Evolutionary conservation across 2,329 filamentous ascomycete genomes (phyloP), one percentile per base, ranked within the genome.

Genomic region (Aaosphaeria arxii): DNA sequence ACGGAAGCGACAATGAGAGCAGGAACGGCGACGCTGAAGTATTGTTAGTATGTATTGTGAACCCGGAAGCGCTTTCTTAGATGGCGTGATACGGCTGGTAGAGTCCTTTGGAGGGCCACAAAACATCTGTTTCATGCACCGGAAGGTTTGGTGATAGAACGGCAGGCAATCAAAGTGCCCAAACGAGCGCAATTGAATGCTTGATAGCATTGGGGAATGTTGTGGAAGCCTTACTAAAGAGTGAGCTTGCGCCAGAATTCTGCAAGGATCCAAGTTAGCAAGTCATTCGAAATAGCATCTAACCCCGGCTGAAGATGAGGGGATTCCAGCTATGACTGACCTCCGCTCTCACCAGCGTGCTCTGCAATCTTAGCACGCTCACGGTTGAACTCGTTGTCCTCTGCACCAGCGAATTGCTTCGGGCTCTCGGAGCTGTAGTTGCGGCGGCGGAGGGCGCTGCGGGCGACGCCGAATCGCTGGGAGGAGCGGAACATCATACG

Each of bases 181-280:
- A n/a, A 36, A 9, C n/a, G 9, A 36, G 33, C 7, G 33, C n/a
- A 36, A 9, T 36, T 36, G 33, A 36, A 36, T n/a, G 33, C 33
- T n/a, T n/a, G 33, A 36, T 36, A n/a, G 33, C 9, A 9, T 36
- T 36, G 33, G n/a, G 30, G 40, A 31, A 40, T 29, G 28, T 33
- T 39, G 42, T 28, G 40, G 47, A n/a, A n/a, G 33, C 77, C 88
- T 76, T 89, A 96, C 91, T 89, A 97, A 80, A 96, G 81, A 57
- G 90, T 94, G 66, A 97, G 86, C 82, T 95, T 97, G 75, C 84
- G 86, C 94, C 94, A 99, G 66, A 96, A 84, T 66, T 90, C 92
- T 96, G 69, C 33, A 36, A 9, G 17, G 17, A 24, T 24, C 17
- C 17, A 24, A 24, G 17, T 24, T 24, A 24, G 17, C 17, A 24